phyloP scores from a whole-genome alignment of 257 asterid genomes.

The Leptodermis oblonga region DNA sequence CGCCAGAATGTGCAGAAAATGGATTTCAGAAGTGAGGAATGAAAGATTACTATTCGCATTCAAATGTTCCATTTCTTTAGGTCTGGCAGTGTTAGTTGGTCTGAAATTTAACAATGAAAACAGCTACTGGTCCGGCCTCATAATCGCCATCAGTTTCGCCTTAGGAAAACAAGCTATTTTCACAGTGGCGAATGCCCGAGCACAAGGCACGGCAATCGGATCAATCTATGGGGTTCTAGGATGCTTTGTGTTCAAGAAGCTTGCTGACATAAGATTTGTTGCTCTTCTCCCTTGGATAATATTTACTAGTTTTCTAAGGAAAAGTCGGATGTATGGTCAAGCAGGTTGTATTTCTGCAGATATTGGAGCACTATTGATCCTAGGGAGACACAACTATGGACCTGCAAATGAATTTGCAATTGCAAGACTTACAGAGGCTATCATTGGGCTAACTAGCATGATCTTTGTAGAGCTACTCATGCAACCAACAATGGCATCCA shows the following conservation, averaged over 20 bases:
- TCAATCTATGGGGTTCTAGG: constrained; percentile 69
- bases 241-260: constrained; percentile 38
- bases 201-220: constrained; percentile 78
- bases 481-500: constrained; percentile 56
- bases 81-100: constrained; percentile 59
- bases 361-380: constrained; percentile 57
- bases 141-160: constrained; percentile 60
- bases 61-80: constrained; percentile 56
- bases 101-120: constrained; percentile 40
- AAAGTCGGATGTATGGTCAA: constrained; percentile 60
- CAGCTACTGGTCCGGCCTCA: constrained; percentile 75
- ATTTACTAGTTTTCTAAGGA: constrained; percentile 42
- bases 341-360: constrained; percentile 64
- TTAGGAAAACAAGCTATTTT: constrained; percentile 53
- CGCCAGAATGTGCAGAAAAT: not conserved
- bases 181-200: constrained; percentile 60
- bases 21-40: constrained; percentile 10
- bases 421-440: constrained; percentile 47
- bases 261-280: constrained; percentile 32
- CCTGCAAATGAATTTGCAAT: constrained; percentile 52
- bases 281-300: constrained; percentile 73
- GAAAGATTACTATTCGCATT: constrained; percentile 40
- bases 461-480: constrained; percentile 46
- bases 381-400: constrained; percentile 63
- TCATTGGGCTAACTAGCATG: constrained; percentile 48